These are phyloP conservation scores for Pseudozyma flocculosa DNA, from an alignment of 1,284 basidiomycete species.

Conservation along the genomic window DNA sequence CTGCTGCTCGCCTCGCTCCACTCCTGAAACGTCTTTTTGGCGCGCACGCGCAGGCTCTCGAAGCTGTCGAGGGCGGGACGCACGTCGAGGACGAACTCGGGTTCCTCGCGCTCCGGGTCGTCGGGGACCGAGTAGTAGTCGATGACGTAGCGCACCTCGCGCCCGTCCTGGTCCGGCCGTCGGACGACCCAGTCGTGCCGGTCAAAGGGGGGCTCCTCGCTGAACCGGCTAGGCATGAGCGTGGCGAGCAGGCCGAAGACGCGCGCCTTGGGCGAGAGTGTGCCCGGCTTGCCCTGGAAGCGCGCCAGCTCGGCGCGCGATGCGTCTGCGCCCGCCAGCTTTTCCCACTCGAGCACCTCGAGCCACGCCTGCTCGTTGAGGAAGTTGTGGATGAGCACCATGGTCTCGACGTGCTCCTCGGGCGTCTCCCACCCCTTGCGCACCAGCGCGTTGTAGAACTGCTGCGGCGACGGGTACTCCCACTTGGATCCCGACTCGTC, in stretches of 20 bases:
- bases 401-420: conserved; percentile 90
- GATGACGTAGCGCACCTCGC: conserved; percentile 56
- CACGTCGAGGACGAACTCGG: conserved; percentile 50
- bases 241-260: conserved; percentile 80
- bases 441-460: conserved; percentile 96
- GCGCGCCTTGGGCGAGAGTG: conserved; percentile 76
- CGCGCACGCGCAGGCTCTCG: conserved; percentile 28
- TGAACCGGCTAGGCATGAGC: conserved; percentile 84
- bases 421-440: conserved; percentile 98
- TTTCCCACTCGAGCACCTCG: conserved; percentile 93
- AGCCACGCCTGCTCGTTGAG: conserved; percentile 95
- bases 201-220: conserved; percentile 89
- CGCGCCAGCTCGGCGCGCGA: conserved; percentile 68
- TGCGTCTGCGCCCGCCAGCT: conserved; percentile 41
- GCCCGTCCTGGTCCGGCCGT: conserved; percentile 60
- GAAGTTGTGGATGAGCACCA: conserved; percentile 98
- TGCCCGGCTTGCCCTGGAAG: conserved; percentile 87
- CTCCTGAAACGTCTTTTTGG: conserved; percentile 41
- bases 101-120: conserved; percentile 47
- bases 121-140: conserved; percentile 54
- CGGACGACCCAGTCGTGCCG: conserved; percentile 97
- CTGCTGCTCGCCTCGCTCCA: conserved; percentile 36
- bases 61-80: conserved; percentile 49
- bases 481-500: conserved; percentile 63
- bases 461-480: conserved; percentile 98